phyloP scores from a whole-genome alignment of 805 yeast genomes.

The Myxozyma nipponensis region DNA sequence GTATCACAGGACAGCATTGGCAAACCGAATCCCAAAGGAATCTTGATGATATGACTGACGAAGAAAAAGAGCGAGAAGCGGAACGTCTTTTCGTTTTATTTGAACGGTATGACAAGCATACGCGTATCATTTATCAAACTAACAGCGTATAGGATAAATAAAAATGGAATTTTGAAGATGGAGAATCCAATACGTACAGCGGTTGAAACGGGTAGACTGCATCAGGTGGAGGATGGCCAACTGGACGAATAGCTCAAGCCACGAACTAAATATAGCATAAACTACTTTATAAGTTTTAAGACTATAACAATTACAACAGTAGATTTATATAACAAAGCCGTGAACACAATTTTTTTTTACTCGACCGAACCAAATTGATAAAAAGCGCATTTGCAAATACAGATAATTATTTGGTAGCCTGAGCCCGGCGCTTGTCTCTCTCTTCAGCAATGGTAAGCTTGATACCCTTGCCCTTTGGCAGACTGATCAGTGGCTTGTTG shows the following conservation, averaged over 20 bases:
- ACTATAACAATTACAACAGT: constrained; percentile 6
- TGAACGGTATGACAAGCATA: constrained; percentile 36
- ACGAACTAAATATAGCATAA: not conserved
- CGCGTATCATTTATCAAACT: too few relatives aligned
- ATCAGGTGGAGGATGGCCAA: constrained; percentile 5
- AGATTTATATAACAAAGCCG: not conserved
- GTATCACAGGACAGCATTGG: constrained; percentile 32
- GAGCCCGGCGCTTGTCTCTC: constrained; percentile 95
- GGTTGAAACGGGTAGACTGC: constrained; percentile 18
- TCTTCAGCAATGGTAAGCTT: constrained; percentile 93
- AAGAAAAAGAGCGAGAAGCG: constrained; percentile 46
- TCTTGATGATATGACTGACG: constrained; percentile 38
- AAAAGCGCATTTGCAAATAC: not conserved
- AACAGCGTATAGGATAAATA: constrained; percentile 25
- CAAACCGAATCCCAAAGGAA: constrained; percentile 5
- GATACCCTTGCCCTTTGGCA: constrained; percentile 99
- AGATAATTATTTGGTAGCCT: constrained; percentile 14
- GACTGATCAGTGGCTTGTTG: constrained; percentile 87
- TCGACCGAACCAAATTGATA: constrained; percentile 5
- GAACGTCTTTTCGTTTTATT: constrained; percentile 44
- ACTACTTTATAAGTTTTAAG: too few relatives aligned
- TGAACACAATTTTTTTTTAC: not conserved
- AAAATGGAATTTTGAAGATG: constrained; percentile 40
- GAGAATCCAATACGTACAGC: constrained; percentile 43
- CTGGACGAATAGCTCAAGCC: too few relatives aligned